Evolutionary conservation across 1,284 basidiomycete species (phyloP).

Genomic region (Bondarzewia mesenterica): DNA sequence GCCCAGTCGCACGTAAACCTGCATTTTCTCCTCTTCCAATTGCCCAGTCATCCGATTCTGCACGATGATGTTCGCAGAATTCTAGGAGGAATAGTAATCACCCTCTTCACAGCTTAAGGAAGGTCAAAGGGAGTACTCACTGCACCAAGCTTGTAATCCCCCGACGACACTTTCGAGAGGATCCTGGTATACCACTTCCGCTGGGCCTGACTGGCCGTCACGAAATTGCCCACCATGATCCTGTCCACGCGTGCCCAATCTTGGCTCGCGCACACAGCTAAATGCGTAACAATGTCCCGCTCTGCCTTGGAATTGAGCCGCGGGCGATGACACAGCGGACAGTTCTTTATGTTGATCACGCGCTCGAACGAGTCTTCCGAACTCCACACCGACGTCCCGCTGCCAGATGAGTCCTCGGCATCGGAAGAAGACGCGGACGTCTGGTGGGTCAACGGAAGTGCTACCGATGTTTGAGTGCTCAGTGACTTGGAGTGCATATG

Average conservation of each 20-base stretch:
- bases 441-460: background rate
- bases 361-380: constrained; percentile 60
- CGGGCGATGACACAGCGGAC: constrained; percentile 89
- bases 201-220: constrained; percentile 93
- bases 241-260: constrained; percentile 88
- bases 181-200: constrained; percentile 95
- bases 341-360: constrained; percentile 91
- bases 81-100: constrained; percentile 33
- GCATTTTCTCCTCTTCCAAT: constrained; percentile 97
- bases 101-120: background rate
- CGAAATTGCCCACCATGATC: constrained; percentile 92
- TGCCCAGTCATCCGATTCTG: constrained; percentile 89
- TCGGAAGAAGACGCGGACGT: constrained; percentile 33
- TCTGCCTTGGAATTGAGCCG: constrained; percentile 82
- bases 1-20: constrained; percentile 89
- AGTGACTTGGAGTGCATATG: background rate
- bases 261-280: constrained; percentile 88
- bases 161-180: constrained; percentile 76
- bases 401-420: constrained; percentile 32
- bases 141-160: constrained; percentile 86
- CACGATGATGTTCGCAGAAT: constrained; percentile 94
- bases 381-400: constrained; percentile 11
- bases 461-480: no score
- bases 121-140: constrained; percentile 34
- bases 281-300: constrained; percentile 87